phyloP scores from a whole-genome alignment of 2,329 filamentous ascomycete species.

The Talaromyces sp. region DNA sequence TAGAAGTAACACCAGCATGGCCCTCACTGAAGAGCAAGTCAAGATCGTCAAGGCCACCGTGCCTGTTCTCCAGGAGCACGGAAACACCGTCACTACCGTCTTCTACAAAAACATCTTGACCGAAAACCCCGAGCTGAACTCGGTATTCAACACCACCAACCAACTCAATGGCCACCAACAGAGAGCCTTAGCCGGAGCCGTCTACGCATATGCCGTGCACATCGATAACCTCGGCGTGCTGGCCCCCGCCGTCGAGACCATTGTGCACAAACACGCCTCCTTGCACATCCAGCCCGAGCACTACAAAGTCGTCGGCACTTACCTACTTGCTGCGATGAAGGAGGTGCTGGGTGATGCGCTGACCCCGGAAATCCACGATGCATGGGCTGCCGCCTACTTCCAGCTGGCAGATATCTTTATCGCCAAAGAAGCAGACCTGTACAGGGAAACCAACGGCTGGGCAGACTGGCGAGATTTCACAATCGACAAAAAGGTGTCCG shows the following conservation, averaged over 20 bases:
- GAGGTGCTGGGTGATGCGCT: constrained; percentile 62
- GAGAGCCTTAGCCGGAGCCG: constrained; percentile 61
- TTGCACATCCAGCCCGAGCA: constrained; percentile 62
- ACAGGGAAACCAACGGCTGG: constrained; percentile 59
- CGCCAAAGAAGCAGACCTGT: constrained; percentile 58
- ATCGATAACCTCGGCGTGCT: constrained; percentile 62
- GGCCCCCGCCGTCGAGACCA: constrained; percentile 54
- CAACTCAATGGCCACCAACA: constrained; percentile 64
- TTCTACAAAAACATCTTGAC: constrained; percentile 68
- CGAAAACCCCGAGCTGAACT: constrained; percentile 61
- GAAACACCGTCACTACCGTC: constrained; percentile 61
- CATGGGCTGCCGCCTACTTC: constrained; percentile 67
- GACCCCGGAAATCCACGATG: constrained; percentile 56
- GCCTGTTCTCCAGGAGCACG: constrained; percentile 63
- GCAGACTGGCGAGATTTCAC: constrained; percentile 62
- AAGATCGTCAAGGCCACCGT: constrained; percentile 65
- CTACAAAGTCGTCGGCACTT: constrained; percentile 63
- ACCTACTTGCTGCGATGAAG: constrained; percentile 62
- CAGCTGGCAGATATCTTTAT: constrained; percentile 70
- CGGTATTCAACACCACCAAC: constrained; percentile 66
- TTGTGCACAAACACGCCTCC: constrained; percentile 68
- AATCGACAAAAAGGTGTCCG: constrained; percentile 59
- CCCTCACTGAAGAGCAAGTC: constrained; percentile 58
- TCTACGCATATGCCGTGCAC: constrained; percentile 65
- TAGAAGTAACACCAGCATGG: constrained; percentile 13